Conservation (phyloP, 257 asterid species). For the Linaria vulgaris region DNA sequence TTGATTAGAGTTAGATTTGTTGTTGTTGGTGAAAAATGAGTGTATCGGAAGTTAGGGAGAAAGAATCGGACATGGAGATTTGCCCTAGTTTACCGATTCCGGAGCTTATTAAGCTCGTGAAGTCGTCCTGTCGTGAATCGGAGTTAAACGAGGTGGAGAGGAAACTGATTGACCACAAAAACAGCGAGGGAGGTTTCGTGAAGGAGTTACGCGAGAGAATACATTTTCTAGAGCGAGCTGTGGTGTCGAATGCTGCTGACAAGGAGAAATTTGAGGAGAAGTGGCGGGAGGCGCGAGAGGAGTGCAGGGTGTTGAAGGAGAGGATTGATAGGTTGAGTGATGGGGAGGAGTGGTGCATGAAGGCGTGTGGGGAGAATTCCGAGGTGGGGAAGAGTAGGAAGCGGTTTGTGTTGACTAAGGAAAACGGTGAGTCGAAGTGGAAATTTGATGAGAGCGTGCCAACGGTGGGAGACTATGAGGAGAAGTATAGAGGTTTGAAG, state of each 20-base stretch:
- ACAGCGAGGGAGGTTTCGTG: slow-evolving; percentile 21
- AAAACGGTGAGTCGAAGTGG: too few relatives aligned
- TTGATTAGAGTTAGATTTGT: too few relatives aligned
- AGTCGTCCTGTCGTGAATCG: slow-evolving; percentile 25
- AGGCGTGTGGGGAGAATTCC: slow-evolving; percentile 7
- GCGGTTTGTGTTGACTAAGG: too few relatives aligned
- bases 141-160: slow-evolving; percentile 31
- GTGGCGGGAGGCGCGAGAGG: slow-evolving; percentile 10
- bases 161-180: slow-evolving; percentile 31
- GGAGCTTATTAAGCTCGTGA: slow-evolving; percentile 28
- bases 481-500: slow-evolving; percentile 1
- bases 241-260: not conserved
- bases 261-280: slow-evolving; percentile 20
- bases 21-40: too few relatives aligned
- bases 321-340: slow-evolving; percentile 8
- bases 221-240: slow-evolving; percentile 19
- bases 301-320: slow-evolving; percentile 21
- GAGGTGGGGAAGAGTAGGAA: not conserved
- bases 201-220: slow-evolving; percentile 20
- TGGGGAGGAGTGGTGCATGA: not conserved
- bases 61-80: not conserved
- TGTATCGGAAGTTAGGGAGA: too few relatives aligned
- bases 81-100: slow-evolving; percentile 23
- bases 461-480: slow-evolving; percentile 1
- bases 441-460: slow-evolving; percentile 21